Evolutionary conservation across 257 asterid genomes (phyloP).

Genomic region (Haberlea rhodopensis): DNA sequence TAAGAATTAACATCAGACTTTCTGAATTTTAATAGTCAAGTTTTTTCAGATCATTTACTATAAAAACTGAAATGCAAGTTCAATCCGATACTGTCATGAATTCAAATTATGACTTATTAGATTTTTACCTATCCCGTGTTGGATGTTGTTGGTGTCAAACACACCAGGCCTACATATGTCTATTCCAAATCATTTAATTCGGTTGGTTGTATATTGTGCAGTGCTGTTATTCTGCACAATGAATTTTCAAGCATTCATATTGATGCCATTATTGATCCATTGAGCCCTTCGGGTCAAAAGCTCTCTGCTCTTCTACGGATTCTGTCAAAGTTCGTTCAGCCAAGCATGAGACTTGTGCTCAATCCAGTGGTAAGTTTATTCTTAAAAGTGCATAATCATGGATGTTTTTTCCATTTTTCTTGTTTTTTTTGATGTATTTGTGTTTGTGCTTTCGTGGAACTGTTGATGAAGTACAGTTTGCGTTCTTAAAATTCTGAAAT

Average conservation of each 20-base stretch:
- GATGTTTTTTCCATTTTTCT: neutral
- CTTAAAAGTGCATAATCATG: neutral
- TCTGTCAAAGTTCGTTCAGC: conserved; percentile 72
- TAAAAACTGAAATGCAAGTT: neutral
- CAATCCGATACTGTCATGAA: conserved; percentile 1
- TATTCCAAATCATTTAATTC: conserved; percentile 22
- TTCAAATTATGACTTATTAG: neutral
- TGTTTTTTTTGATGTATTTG: conserved; percentile 5
- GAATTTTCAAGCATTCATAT: conserved; percentile 83
- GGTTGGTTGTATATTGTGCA: conserved; percentile 34
- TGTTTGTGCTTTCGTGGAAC: neutral
- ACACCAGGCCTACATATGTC: conserved; percentile 12
- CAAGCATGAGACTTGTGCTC: conserved; percentile 94
- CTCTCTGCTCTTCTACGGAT: conserved; percentile 81
- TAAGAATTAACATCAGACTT: too few species aligned
- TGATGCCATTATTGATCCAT: conserved; percentile 96
- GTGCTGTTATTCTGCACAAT: conserved; percentile 80
- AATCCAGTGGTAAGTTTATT: conserved; percentile 91
- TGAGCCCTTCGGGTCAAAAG: conserved; percentile 97
- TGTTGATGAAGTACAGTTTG: neutral
- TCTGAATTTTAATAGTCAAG: neutral
- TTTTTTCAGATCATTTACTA: neutral
- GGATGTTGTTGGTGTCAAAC: conserved; percentile 6
- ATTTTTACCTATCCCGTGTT: conserved; percentile 4
- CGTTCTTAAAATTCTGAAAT: conserved; percentile 12